Evolutionary conservation across 306 rosid species (phyloP).

Genomic region (Prunus mira): DNA sequence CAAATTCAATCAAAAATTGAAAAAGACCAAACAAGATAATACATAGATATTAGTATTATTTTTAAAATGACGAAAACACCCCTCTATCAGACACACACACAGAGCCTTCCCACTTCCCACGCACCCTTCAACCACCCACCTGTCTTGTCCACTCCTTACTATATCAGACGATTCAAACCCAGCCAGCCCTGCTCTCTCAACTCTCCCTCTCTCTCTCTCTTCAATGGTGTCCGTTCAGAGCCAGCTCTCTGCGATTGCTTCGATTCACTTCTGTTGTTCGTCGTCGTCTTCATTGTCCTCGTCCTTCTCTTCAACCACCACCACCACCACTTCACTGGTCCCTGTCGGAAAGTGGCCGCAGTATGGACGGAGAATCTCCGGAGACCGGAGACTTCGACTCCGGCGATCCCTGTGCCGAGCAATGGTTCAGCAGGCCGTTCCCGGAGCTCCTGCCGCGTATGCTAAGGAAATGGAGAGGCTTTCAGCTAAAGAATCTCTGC

Average conservation of each 20-base stretch:
- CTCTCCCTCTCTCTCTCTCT: background rate
- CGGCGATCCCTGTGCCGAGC: constrained; percentile 44
- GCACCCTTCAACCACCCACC: background rate
- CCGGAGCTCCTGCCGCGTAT: constrained; percentile 83
- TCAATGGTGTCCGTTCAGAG: constrained; percentile 49
- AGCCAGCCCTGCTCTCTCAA: background rate
- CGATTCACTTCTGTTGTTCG: constrained; percentile 28
- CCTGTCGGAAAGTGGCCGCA: constrained; percentile 14
- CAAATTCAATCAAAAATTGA: background rate
- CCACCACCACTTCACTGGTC: constrained; percentile 14
- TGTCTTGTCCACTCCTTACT: background rate
- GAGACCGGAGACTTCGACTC: background rate
- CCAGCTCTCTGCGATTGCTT: constrained; percentile 36
- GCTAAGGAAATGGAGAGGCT: constrained; percentile 99
- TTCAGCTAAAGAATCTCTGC: constrained; percentile 95
- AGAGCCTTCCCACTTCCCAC: background rate
- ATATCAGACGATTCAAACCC: background rate
- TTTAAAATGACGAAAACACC: background rate
- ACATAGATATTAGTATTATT: background rate
- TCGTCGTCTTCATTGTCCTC: constrained; percentile 16
- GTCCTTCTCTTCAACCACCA: background rate
- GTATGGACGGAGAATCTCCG: constrained; percentile 13
- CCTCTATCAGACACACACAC: background rate
- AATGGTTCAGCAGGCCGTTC: constrained; percentile 80
- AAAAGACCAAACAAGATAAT: background rate